Evolutionary conservation across 495 filamentous ascomycete genomes (phyloP), one percentile per base, ranked within the genome.

Genomic region (Lasiosphaeriaceae sp.): DNA sequence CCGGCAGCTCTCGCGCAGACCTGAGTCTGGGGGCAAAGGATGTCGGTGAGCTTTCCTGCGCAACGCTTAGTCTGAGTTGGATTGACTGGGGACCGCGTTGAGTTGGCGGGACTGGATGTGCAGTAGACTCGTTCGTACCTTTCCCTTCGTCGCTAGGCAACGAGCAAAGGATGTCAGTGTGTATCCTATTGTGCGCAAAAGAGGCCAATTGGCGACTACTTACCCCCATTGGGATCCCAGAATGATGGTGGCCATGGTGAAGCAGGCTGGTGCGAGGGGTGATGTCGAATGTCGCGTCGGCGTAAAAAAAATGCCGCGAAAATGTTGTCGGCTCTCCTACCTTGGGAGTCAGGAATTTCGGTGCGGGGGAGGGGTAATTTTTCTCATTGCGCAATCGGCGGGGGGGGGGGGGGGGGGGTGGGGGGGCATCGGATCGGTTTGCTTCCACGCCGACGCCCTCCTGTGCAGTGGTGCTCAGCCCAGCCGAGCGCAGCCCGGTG

Each of bases 141-240:
- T 90, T 87, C 53, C 83, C 87, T 77, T 90, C 87, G 75, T 89
- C 87, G 61, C 86, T 87, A 19, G 14, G 73, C 76, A 87, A 73
- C 11, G 41, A 46, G 19, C 47, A 48, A 17, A 52, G 7, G 26
- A 50, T 16, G 51, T 26, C 49, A 51, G 44, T 9, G 20, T 47
- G 20, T 53, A 17, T 23, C 24, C 6, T 3, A 48, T 52, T 16
- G 34, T 31, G 26, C 26, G n/a, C n/a, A n/a, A n/a, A n/a, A 31
- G 14, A 22, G 39, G 35, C 37, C 49, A 60, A 59, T 60, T 47
- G 39, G 41, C 47, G 37, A 39, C 31, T 52, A 34, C 20, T 52
- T 46, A 43, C 52, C 66, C 66, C 66, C 66, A 68, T 55, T 68
- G 66, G 49, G 66, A 44, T n/a, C 66, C 66, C 41, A 68, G 64